These are phyloP conservation scores for Backusella parvicylindrica DNA, from an alignment of 192 early-diverging fungal species.

Conservation along the genomic window DNA sequence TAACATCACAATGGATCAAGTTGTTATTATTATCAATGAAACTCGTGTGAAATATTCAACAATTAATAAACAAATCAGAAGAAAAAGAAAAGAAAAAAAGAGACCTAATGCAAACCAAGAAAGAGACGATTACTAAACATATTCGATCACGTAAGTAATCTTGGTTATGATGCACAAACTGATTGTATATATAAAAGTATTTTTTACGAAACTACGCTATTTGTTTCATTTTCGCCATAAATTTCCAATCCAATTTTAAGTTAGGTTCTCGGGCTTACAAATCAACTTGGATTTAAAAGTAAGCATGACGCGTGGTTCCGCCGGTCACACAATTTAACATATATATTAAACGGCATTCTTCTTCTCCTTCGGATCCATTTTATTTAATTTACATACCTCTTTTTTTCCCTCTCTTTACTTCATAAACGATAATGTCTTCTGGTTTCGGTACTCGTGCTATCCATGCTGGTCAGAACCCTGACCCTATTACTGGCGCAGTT, in stretches of 20 bases:
- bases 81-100: background rate
- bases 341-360: background rate
- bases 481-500: conserved; percentile 93
- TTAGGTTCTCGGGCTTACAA: background rate
- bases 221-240: conserved; percentile 10
- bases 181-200: background rate
- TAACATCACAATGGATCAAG: background rate
- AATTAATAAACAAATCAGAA: background rate
- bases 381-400: background rate
- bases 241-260: conserved; percentile 5
- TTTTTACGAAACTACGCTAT: background rate
- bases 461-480: conserved; percentile 88
- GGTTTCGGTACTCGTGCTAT: conserved; percentile 93
- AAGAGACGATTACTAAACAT: background rate
- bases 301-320: conserved; percentile 7
- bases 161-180: background rate
- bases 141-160: background rate
- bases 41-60: background rate
- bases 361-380: background rate
- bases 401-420: background rate
- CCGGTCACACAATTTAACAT: conserved; percentile 6
- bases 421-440: conserved; percentile 1
- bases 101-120: background rate
- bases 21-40: background rate
- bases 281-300: background rate